Base-by-base conservation (phyloP, 768 basidiomycete genomes). In the Lentinula boryana region DNA sequence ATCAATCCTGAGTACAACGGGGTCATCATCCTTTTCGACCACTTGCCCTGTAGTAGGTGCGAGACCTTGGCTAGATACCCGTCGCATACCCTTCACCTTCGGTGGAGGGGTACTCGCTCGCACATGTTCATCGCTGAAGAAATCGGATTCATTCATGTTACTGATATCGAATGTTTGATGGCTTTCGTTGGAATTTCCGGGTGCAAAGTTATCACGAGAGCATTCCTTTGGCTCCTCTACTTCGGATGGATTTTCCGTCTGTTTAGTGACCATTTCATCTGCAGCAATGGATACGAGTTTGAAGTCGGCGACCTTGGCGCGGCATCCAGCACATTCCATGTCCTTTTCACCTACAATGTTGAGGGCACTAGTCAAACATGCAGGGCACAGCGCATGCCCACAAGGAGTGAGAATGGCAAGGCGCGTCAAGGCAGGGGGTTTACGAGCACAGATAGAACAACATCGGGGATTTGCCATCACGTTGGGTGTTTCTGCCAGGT, bases 301-400 rank as follows among this genome's bases (percentile, higher is more conserved):
- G 70, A 93, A 93, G 68, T 89, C 85, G 33, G 76, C 78, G 21
- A 93, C 90, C 36, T 83, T 80, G 43, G 71, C 72, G 66, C 86
- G 86, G 73, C 91, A 94, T 33, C 91, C 87, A 16, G 89, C 87
- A 63, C 92, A 94, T 62, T 86, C 83, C 83, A 93, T 90, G 61
- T 89, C 88, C 69, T 93, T 93, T 72, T 94, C 91, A 6, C 91
- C 91, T 16, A 93, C 92, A 56, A 93, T 93, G 65, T 94, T 94
- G 56, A 94, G 77, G 7, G 90, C 89, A 55, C 90, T 91, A 1
- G 92, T 94, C 59, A 94, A 78, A 68, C 92, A 94, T 9, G 81
- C 80, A 2, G 90, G 88, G 69, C 92, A 94, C 1, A 93, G 76
- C 1, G 87, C 80, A 69, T 94, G 92, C 5, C 74, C 69, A 71